Evolutionary conservation across 2,329 filamentous ascomycete species (phyloP).

Genomic region (Fusarium nelsonii): DNA sequence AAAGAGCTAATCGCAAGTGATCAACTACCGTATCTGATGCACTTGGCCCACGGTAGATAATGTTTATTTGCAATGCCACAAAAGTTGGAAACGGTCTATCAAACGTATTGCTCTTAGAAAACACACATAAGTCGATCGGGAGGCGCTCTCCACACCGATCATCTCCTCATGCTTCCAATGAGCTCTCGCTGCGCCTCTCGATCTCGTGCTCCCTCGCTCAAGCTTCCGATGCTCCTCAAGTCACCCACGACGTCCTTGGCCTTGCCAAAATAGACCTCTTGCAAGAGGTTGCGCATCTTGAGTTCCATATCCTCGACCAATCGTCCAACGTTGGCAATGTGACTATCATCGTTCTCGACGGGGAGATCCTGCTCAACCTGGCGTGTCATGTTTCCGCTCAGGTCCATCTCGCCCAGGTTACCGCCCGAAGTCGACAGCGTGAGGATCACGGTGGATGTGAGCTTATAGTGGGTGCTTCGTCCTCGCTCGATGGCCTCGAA

Average conservation of each 20-base stretch:
- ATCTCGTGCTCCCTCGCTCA: constrained; percentile 88
- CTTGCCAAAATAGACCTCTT: constrained; percentile 99
- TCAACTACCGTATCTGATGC: constrained; percentile 10
- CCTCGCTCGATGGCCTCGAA: constrained; percentile 96
- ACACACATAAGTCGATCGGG: constrained; percentile 1
- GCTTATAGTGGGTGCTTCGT: constrained; percentile 94
- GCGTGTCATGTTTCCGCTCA: constrained; percentile 97
- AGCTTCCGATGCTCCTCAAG: constrained; percentile 83
- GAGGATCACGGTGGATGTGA: constrained; percentile 96
- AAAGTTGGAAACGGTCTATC: constrained; percentile 26
- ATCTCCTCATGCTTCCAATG: constrained; percentile 73
- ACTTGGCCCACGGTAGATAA: constrained; percentile 4
- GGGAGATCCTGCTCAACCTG: constrained; percentile 93
- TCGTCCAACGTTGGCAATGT: constrained; percentile 94
- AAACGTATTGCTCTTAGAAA: constrained; percentile 26
- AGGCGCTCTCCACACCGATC: constrained; percentile 34
- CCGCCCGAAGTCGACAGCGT: constrained; percentile 74
- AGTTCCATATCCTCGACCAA: constrained; percentile 99
- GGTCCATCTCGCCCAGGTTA: constrained; percentile 84
- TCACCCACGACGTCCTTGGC: constrained; percentile 98
- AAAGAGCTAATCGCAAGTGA: constrained; percentile 1
- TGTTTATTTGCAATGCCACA: constrained; percentile 1
- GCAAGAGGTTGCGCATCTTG: constrained; percentile 97
- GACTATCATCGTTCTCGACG: constrained; percentile 89
- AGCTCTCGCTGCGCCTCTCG: constrained; percentile 89